These are phyloP conservation scores for Trametes gibbosa DNA, from an alignment of 768 basidiomycete genomes.

Conservation along the genomic window DNA sequence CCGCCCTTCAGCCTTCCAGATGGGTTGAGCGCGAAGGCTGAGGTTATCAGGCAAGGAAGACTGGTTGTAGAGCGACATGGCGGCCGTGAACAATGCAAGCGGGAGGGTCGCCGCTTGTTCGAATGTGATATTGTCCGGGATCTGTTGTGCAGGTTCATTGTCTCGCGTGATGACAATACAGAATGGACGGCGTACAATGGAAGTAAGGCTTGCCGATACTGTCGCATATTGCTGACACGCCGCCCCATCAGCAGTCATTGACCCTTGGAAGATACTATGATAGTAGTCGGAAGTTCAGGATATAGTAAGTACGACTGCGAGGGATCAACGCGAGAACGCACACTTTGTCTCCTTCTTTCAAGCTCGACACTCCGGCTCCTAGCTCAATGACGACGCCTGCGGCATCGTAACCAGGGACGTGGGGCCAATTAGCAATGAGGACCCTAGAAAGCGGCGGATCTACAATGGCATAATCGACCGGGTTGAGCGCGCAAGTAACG, in stretches of 20 bases:
- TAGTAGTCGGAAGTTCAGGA: too few relatives aligned
- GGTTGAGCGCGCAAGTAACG: conserved; percentile 30
- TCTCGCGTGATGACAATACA: too few relatives aligned
- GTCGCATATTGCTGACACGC: conserved; percentile 28
- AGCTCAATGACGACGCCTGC: conserved; percentile 39
- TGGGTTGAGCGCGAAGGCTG: conserved; percentile 3
- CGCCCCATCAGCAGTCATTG: background rate
- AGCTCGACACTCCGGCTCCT: conserved; percentile 37
- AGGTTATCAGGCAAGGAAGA: background rate
- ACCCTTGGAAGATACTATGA: conserved; percentile 20
- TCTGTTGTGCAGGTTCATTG: background rate
- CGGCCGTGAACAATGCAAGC: conserved; percentile 17
- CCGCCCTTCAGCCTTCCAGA: conserved; percentile 12
- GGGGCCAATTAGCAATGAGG: conserved; percentile 36
- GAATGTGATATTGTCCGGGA: conserved; percentile 29
- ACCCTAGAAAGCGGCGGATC: conserved; percentile 25
- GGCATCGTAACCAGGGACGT: conserved; percentile 37
- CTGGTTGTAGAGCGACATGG: background rate
- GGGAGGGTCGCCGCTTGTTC: conserved; percentile 33
- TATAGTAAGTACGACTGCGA: background rate
- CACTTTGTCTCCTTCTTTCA: conserved; percentile 40
- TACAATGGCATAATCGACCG: conserved; percentile 36
- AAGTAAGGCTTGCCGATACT: conserved; percentile 23
- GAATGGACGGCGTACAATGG: conserved; percentile 13
- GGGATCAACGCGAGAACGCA: conserved; percentile 16